These are phyloP conservation scores for Collybia nuda DNA, from an alignment of 768 basidiomycete genomes.

Conservation along the genomic window DNA sequence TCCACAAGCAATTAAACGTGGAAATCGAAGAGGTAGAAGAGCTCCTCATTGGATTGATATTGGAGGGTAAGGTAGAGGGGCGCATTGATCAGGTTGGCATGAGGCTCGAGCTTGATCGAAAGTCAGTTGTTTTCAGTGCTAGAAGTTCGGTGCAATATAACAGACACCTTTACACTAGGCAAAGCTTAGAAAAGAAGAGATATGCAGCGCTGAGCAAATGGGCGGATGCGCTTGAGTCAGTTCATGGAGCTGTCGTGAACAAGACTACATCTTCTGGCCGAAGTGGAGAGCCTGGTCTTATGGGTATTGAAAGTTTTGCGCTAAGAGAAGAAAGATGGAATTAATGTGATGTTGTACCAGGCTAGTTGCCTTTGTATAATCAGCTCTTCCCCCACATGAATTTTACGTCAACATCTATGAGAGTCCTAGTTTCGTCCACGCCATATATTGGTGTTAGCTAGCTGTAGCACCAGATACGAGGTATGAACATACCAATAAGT, in stretches of 20 bases:
- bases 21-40: slow-evolving; percentile 90
- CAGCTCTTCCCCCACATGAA: neutral
- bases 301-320: slow-evolving; percentile 31
- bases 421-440: too few species aligned
- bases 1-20: slow-evolving; percentile 88
- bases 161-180: slow-evolving; percentile 39
- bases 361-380: slow-evolving; percentile 11
- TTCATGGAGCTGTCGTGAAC: slow-evolving; percentile 73
- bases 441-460: too few species aligned
- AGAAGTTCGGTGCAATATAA: neutral
- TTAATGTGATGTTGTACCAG: slow-evolving; percentile 15
- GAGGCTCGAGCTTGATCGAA: slow-evolving; percentile 85
- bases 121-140: slow-evolving; percentile 51
- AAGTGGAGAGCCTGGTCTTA: slow-evolving; percentile 31
- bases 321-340: slow-evolving; percentile 38
- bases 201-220: slow-evolving; percentile 81
- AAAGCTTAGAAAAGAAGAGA: slow-evolving; percentile 85
- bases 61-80: slow-evolving; percentile 97
- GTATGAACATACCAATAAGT: slow-evolving; percentile 6
- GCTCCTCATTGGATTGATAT: slow-evolving; percentile 86
- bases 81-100: slow-evolving; percentile 96
- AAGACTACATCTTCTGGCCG: slow-evolving; percentile 59
- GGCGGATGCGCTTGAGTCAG: slow-evolving; percentile 76
- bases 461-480: too few species aligned
- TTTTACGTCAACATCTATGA: neutral